A percentile compares a stretch with the other conserved stretches of the same genome.
Conservation (phyloP, 192 early-diverging fungal species). For the Entomortierella chlamydospora region DNA sequence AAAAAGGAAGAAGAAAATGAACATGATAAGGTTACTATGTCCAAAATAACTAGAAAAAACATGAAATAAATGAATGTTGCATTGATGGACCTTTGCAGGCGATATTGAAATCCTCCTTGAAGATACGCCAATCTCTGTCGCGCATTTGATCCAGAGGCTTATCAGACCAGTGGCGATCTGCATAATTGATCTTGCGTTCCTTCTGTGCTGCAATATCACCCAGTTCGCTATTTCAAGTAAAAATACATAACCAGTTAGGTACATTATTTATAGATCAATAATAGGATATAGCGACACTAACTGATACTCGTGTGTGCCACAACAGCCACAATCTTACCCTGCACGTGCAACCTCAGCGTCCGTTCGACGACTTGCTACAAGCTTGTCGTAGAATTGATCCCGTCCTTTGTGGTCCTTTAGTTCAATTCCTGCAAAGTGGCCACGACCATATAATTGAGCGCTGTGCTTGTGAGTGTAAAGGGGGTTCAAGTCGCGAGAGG, state of each 20-base stretch:
- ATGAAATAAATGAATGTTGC: background rate
- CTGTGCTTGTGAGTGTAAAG: slow-evolving; percentile 82
- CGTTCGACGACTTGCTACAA: slow-evolving; percentile 70
- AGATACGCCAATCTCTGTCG: slow-evolving; percentile 99
- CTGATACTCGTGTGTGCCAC: background rate
- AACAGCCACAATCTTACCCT: slow-evolving; percentile 27
- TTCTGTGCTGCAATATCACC: slow-evolving; percentile 69
- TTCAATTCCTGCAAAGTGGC: slow-evolving; percentile 89
- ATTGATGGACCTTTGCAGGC: slow-evolving; percentile 79
- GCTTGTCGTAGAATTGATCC: slow-evolving; percentile 74
- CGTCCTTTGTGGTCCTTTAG: slow-evolving; percentile 76
- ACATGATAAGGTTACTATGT: too few relatives aligned
- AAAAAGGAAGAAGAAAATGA: too few relatives aligned
- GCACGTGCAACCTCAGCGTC: slow-evolving; percentile 71
- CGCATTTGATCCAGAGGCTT: slow-evolving; percentile 92
- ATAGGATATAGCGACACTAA: background rate
- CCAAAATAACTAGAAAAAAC: background rate
- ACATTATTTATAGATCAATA: background rate
- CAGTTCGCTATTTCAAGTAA: slow-evolving; percentile 60
- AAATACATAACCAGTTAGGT: background rate
- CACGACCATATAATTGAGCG: slow-evolving; percentile 88
- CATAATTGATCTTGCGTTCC: slow-evolving; percentile 79
- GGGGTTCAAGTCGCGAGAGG: slow-evolving; percentile 92
- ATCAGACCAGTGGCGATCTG: slow-evolving; percentile 96
- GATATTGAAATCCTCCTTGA: slow-evolving; percentile 98